These are phyloP conservation scores for Verticillium longisporum DNA, from an alignment of 2,329 filamentous ascomycete genomes.

Conservation along the genomic window DNA sequence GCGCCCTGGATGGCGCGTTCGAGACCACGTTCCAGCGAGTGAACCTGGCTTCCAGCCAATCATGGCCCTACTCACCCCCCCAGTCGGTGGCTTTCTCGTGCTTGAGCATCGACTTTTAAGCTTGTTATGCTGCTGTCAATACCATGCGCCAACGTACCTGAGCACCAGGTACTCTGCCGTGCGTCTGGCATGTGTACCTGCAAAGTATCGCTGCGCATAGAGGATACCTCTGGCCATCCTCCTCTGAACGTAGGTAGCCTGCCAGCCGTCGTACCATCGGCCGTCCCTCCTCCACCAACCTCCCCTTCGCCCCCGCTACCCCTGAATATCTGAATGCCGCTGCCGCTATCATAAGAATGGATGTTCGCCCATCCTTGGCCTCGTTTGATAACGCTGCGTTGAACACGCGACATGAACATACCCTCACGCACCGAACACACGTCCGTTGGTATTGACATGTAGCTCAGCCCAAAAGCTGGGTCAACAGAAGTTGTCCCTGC, in stretches of 20 bases:
- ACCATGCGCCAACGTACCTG: not conserved
- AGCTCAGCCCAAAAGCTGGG: not conserved
- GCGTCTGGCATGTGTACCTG: not conserved
- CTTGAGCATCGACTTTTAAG: not conserved
- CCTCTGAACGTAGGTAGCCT: too few species aligned
- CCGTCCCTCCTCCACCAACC: not conserved
- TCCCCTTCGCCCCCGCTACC: not conserved
- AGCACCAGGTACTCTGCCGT: too few species aligned
- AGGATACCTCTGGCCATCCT: too few species aligned
- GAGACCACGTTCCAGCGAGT: not conserved
- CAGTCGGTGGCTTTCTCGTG: not conserved
- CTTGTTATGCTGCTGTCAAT: not conserved
- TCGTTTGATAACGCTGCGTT: not conserved
- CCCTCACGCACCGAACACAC: not conserved
- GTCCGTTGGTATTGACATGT: not conserved
- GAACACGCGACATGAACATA: not conserved
- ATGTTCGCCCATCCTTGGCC: not conserved
- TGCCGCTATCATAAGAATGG: not conserved
- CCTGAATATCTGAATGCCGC: not conserved
- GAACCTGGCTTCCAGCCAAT: not conserved
- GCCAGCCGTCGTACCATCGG: not conserved
- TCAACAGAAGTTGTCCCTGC: not conserved
- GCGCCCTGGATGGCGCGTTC: not conserved
- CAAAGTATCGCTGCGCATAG: not conserved
- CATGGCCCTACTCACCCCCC: not conserved